Evolutionary conservation across 176 grass and related monocot species (phyloP).

Genomic region (Paspalum notatum): DNA sequence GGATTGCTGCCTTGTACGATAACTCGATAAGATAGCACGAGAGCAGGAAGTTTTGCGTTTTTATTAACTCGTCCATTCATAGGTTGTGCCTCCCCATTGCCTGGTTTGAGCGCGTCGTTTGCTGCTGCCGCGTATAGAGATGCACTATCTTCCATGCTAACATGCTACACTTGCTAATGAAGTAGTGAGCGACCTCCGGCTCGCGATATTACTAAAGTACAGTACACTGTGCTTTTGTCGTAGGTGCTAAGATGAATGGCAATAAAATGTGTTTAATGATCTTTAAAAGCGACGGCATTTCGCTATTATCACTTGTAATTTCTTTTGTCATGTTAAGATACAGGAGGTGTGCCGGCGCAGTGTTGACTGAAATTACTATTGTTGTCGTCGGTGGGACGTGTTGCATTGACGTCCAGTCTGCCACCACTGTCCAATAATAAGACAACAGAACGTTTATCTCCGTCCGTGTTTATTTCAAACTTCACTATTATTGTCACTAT

Average conservation of each 20-base stretch:
- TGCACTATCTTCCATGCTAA: conserved; percentile 14
- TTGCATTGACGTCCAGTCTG: no score
- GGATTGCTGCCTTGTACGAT: not conserved
- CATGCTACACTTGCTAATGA: not conserved
- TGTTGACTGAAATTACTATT: no score
- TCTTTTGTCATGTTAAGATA: no score
- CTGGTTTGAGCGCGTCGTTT: not conserved
- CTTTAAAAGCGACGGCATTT: no score
- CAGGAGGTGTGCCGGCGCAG: no score
- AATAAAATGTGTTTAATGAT: no score
- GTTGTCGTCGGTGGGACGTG: no score
- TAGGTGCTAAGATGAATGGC: not conserved
- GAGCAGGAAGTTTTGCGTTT: not conserved
- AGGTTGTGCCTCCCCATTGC: not conserved
- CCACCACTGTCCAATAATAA: no score
- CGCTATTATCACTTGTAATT: no score
- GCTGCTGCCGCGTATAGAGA: conserved; percentile 5
- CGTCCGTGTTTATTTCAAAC: no score
- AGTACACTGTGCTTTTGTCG: not conserved
- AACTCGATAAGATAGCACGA: conserved; percentile 19
- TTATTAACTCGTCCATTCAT: not conserved
- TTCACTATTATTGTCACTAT: no score
- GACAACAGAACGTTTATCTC: no score
- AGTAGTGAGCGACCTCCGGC: not conserved
- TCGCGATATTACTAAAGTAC: not conserved